A percentile compares a stretch with the other conserved stretches of the same genome.
Evolutionary conservation across 73 alveolate species (phyloP).

Genomic region (Paramecium sonneborni): DNA sequence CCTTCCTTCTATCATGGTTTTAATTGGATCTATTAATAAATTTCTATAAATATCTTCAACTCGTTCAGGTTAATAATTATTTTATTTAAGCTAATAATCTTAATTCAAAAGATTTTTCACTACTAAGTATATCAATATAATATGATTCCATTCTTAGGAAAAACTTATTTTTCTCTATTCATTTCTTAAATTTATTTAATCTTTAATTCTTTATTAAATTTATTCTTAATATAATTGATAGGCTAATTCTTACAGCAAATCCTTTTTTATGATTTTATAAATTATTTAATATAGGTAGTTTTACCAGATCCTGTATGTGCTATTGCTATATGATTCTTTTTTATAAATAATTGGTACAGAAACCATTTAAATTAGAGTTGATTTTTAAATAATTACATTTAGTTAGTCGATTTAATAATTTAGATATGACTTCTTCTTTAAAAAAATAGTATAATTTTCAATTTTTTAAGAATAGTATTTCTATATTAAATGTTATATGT

Average conservation of each 20-base stretch:
- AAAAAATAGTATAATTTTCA: conserved; percentile 23
- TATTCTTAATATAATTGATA: conserved; percentile 72
- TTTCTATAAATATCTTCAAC: conserved; percentile 85
- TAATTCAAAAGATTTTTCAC: conserved; percentile 82
- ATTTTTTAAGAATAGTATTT: conserved; percentile 11
- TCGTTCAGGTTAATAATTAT: conserved; percentile 79
- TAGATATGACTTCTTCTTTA: conserved; percentile 21
- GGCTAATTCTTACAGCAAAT: conserved; percentile 76
- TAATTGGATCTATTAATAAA: conserved; percentile 82
- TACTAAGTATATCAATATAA: conserved; percentile 59
- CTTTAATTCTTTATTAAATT: conserved; percentile 36
- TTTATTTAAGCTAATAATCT: conserved; percentile 65
- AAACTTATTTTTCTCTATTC: conserved; percentile 43
- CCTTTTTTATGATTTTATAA: conserved; percentile 58
- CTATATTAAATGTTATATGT: not conserved
- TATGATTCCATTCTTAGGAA: conserved; percentile 39
- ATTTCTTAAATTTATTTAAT: conserved; percentile 58
- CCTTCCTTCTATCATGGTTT: conserved; percentile 81
- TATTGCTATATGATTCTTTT: conserved; percentile 64
- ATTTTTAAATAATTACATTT: conserved; percentile 2
- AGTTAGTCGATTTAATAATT: not conserved
- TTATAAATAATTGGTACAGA: conserved; percentile 28
- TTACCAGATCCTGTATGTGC: conserved; percentile 81
- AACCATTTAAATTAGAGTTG: conserved; percentile 57
- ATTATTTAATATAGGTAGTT: conserved; percentile 47